Conservation (phyloP, 306 rosid genomes). For the Vicia villosa region DNA sequence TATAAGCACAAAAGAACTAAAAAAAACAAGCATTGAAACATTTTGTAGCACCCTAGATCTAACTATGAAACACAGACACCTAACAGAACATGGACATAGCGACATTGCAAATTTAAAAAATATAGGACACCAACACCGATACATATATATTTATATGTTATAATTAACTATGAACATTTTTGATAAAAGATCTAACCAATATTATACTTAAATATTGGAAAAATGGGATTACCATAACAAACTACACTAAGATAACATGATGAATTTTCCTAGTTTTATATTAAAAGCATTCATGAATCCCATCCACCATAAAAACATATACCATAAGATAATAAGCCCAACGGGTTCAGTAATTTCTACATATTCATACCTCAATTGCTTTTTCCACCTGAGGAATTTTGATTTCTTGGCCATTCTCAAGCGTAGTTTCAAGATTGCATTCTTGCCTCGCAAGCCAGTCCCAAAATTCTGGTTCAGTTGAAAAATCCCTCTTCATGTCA, state of each 20-base stretch:
- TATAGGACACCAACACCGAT: no score
- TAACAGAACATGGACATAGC: no score
- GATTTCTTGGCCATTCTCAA: conserved; percentile 47
- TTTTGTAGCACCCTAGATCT: not conserved
- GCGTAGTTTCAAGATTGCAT: conserved; percentile 43
- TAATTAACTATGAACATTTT: no score
- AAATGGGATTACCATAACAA: conserved; percentile 11
- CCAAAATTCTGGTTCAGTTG: conserved; percentile 74
- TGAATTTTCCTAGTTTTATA: conserved; percentile 13
- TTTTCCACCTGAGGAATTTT: conserved; percentile 50
- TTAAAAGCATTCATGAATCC: not conserved
- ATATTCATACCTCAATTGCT: conserved; percentile 69
- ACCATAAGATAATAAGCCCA: conserved; percentile 18
- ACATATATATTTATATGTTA: no score
- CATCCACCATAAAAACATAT: conserved; percentile 15
- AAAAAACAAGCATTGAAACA: not conserved
- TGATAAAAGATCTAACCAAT: not conserved
- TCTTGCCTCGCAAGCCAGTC: conserved; percentile 86
- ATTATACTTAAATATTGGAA: not conserved
- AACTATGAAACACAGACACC: no score
- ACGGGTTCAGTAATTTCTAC: conserved; percentile 9
- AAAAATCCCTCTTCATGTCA: conserved; percentile 74
- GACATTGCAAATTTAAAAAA: no score
- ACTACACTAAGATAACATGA: conserved; percentile 5
- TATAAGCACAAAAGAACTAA: conserved; percentile 6